Conservation (phyloP, 2,329 filamentous ascomycete species). For the Stagonosporopsis tanaceti region DNA sequence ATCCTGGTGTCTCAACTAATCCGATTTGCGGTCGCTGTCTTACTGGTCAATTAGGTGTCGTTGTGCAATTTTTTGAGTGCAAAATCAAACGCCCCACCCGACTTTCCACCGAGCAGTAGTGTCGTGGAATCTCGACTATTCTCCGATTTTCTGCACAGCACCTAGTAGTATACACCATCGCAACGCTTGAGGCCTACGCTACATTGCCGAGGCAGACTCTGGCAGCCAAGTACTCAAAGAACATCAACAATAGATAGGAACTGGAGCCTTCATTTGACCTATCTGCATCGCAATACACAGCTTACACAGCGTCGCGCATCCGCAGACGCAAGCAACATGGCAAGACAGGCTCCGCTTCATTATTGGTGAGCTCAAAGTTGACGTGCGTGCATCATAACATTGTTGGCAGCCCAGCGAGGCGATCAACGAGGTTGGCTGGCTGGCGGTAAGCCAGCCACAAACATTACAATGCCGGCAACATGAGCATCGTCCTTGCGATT, state of each 20-base stretch:
- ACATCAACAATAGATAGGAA: not conserved
- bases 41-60: not conserved
- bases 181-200: not conserved
- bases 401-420: not conserved
- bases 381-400: not conserved
- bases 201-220: not conserved
- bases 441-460: constrained; percentile 4
- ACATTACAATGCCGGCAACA: not conserved
- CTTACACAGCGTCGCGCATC: not conserved
- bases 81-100: constrained; percentile 1
- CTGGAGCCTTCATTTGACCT: not conserved
- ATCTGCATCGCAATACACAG: not conserved
- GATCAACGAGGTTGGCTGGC: no score
- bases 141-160: not conserved
- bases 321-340: not conserved
- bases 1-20: not conserved
- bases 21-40: not conserved
- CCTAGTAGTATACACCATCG: no score
- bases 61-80: constrained; percentile 11
- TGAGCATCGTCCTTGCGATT: not conserved
- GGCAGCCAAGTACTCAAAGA: not conserved
- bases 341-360: not conserved
- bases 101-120: constrained; percentile 5
- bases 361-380: not conserved
- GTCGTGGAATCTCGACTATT: constrained; percentile 8